phyloP scores from a whole-genome alignment of 352 stramenopile genomes.

The Globisporangium megalacanthum region DNA sequence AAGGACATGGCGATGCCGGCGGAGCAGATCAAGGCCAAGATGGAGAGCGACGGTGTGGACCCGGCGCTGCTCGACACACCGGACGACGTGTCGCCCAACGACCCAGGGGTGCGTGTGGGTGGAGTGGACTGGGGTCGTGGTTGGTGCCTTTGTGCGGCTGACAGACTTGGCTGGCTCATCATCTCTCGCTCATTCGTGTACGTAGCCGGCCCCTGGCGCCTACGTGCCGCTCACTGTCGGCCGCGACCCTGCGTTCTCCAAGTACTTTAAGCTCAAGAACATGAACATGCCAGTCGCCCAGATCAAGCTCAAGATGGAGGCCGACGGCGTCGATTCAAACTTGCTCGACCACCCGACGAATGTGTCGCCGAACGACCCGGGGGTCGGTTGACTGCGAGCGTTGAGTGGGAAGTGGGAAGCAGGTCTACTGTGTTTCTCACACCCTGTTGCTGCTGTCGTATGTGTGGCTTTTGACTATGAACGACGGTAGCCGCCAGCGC shows the following conservation, averaged over 20 bases:
- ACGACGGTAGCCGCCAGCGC: conserved; percentile 19
- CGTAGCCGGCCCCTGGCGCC: conserved; percentile 48
- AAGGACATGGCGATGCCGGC: conserved; percentile 72
- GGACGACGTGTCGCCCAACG: conserved; percentile 68
- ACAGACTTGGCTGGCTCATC: background rate
- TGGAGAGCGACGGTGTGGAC: conserved; percentile 65
- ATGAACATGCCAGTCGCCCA: conserved; percentile 80
- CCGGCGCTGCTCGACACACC: conserved; percentile 60
- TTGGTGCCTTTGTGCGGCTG: too few relatives aligned
- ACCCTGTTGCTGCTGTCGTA: background rate
- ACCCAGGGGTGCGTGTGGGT: conserved; percentile 50
- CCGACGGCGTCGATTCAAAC: conserved; percentile 59
- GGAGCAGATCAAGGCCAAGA: conserved; percentile 80
- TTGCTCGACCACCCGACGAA: conserved; percentile 59
- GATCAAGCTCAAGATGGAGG: conserved; percentile 87
- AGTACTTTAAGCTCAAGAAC: conserved; percentile 84
- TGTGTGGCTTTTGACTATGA: too few relatives aligned
- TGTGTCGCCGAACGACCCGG: conserved; percentile 73
- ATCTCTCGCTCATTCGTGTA: background rate
- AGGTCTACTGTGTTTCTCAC: background rate
- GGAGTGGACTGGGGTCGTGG: background rate
- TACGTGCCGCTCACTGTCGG: conserved; percentile 67
- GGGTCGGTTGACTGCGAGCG: conserved; percentile 30
- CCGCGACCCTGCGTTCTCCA: conserved; percentile 76
- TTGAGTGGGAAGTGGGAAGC: background rate